Evolutionary conservation across 164 flowering plant species (phyloP).

Genomic region (Kalanchoe fedtschenkoi): DNA sequence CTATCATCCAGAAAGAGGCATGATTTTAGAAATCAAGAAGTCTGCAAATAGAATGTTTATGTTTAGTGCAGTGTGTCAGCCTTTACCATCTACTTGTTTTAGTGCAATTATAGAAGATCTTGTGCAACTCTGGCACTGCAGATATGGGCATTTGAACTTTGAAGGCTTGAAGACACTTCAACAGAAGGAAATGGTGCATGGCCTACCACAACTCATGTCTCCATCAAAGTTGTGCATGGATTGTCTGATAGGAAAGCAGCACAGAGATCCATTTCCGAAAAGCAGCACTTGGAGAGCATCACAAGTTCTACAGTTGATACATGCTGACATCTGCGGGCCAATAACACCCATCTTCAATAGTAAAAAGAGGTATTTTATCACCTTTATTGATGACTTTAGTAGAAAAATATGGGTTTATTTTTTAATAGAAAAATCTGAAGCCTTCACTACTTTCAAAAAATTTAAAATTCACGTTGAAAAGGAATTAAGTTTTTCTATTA

Average conservation of each 20-base stretch:
- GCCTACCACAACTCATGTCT: neutral
- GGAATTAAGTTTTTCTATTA: neutral
- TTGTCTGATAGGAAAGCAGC: neutral
- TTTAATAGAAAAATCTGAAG: neutral
- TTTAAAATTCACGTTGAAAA: conserved; percentile 7
- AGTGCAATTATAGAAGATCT: neutral
- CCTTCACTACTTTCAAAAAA: neutral
- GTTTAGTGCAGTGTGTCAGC: neutral
- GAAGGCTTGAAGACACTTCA: neutral
- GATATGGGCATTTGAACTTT: neutral
- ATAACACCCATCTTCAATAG: neutral
- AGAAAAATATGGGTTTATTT: conserved; percentile 4
- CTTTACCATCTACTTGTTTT: neutral
- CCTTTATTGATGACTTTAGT: conserved; percentile 9
- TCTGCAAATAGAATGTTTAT: neutral
- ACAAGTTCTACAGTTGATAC: neutral
- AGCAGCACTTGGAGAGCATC: neutral
- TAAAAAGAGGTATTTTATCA: conserved; percentile 2
- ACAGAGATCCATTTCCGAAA: neutral
- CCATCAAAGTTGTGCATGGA: neutral
- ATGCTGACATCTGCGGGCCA: conserved; percentile 3
- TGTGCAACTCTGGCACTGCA: neutral
- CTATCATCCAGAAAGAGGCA: neutral
- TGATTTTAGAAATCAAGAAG: neutral
- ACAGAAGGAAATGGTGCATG: neutral